These are phyloP conservation scores for Leishmania tropica DNA, from an alignment of 208 protist species.

Conservation along the genomic window DNA sequence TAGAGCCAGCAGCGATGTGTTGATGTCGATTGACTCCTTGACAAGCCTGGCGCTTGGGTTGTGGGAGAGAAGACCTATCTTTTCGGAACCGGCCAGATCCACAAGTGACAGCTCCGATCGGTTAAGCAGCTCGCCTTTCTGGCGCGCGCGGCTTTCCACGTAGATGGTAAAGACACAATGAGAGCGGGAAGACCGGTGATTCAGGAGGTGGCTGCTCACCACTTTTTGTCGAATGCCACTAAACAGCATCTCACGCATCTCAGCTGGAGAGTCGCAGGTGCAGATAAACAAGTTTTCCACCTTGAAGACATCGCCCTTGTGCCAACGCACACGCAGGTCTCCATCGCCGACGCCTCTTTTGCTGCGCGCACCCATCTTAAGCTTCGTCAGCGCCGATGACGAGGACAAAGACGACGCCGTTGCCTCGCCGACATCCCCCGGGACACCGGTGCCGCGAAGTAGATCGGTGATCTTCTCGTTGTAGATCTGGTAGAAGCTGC, in stretches of 20 bases:
- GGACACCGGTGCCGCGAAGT: slow-evolving; percentile 38
- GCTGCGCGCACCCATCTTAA: slow-evolving; percentile 1
- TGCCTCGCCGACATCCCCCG: slow-evolving; percentile 3
- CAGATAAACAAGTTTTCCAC: slow-evolving; percentile 90
- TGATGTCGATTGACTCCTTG: slow-evolving; percentile 93
- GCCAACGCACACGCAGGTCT: slow-evolving; percentile 65
- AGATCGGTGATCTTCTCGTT: slow-evolving; percentile 91
- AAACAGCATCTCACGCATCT: slow-evolving; percentile 84
- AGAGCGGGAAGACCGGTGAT: slow-evolving; percentile 91
- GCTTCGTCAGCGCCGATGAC: not conserved
- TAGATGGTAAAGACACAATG: slow-evolving; percentile 92
- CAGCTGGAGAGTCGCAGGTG: slow-evolving; percentile 59
- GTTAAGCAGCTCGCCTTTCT: slow-evolving; percentile 41
- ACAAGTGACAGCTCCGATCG: slow-evolving; percentile 85
- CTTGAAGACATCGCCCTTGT: slow-evolving; percentile 68
- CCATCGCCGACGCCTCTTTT: slow-evolving; percentile 8
- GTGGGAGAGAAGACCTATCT: slow-evolving; percentile 55
- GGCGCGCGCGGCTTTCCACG: slow-evolving; percentile 52
- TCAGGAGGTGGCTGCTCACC: slow-evolving; percentile 85
- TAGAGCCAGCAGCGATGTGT: slow-evolving; percentile 88
- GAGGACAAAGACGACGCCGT: not conserved
- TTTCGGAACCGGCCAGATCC: slow-evolving; percentile 93
- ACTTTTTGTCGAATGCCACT: slow-evolving; percentile 74
- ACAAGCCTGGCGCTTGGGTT: slow-evolving; percentile 58
- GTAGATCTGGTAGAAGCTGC: slow-evolving; percentile 93